A percentile compares a stretch with the other conserved stretches of the same genome.
These are phyloP conservation scores for Santalum album DNA, from an alignment of 164 flowering plant genomes.

Conservation along the genomic window DNA sequence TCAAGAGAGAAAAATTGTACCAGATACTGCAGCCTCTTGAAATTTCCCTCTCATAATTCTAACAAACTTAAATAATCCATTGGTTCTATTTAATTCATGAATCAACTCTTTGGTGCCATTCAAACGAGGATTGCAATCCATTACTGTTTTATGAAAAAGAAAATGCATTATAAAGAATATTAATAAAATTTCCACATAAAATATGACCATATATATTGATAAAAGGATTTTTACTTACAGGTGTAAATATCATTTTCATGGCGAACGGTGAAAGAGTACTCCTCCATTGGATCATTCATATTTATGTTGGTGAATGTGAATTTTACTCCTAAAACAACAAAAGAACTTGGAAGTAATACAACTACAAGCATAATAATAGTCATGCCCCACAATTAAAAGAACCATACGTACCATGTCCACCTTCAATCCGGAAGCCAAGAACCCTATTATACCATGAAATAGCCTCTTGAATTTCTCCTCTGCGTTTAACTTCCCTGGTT, in stretches of 20 bases:
- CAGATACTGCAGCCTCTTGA: slow-evolving; percentile 45
- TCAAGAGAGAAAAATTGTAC: slow-evolving; percentile 23
- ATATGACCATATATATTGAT: background rate
- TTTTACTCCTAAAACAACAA: slow-evolving; percentile 48
- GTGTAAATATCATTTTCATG: slow-evolving; percentile 57
- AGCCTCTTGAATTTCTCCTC: slow-evolving; percentile 50
- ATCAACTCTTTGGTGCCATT: slow-evolving; percentile 47
- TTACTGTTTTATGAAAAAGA: slow-evolving; percentile 34
- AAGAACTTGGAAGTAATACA: slow-evolving; percentile 4
- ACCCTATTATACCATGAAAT: slow-evolving; percentile 79
- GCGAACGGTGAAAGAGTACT: slow-evolving; percentile 64
- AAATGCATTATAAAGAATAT: too few species aligned
- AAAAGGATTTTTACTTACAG: slow-evolving; percentile 41
- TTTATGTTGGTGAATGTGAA: slow-evolving; percentile 70
- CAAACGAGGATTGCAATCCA: slow-evolving; percentile 57
- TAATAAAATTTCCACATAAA: too few species aligned
- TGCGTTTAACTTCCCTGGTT: slow-evolving; percentile 22
- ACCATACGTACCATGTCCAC: slow-evolving; percentile 58
- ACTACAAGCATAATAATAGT: background rate
- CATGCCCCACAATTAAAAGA: background rate
- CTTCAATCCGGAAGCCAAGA: slow-evolving; percentile 78
- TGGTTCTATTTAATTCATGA: slow-evolving; percentile 66
- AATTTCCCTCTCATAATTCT: slow-evolving; percentile 76
- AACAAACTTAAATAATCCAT: slow-evolving; percentile 82
- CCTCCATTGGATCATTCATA: slow-evolving; percentile 39